A percentile compares a stretch with the other conserved stretches of the same genome.
These are phyloP conservation scores for Epichloe elymi DNA, from an alignment of 2,329 filamentous ascomycete genomes.

Conservation along the genomic window DNA sequence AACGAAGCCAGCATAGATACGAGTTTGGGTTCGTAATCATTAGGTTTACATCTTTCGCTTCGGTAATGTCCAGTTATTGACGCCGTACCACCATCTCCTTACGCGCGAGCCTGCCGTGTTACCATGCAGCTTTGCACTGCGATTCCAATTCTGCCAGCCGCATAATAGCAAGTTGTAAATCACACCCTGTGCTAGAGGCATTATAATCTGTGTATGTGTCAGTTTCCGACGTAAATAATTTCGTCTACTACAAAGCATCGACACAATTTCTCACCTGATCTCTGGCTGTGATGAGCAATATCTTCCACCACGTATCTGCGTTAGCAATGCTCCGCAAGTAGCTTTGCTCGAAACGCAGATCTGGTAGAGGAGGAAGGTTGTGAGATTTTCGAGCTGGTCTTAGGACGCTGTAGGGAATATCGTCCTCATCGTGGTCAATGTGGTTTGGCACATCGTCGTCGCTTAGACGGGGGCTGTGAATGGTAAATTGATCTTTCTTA, in stretches of 20 bases:
- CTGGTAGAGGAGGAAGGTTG: conserved; percentile 56
- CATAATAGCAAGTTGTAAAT: conserved; percentile 75
- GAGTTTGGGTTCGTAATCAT: not conserved
- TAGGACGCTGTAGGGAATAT: conserved; percentile 56
- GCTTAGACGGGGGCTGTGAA: conserved; percentile 11
- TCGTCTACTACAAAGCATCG: not conserved
- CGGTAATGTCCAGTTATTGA: conserved; percentile 80
- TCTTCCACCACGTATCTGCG: conserved; percentile 65
- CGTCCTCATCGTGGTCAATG: conserved; percentile 43
- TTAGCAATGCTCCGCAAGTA: conserved; percentile 80
- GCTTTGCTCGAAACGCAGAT: conserved; percentile 94
- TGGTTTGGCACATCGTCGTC: conserved; percentile 22
- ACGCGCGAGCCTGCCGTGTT: conserved; percentile 62
- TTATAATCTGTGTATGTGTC: conserved; percentile 46
- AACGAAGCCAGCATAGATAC: not conserved
- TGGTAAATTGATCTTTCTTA: conserved; percentile 26
- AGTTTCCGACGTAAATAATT: not conserved
- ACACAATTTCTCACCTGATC: conserved; percentile 56
- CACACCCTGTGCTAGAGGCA: conserved; percentile 78
- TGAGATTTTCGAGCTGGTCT: conserved; percentile 34
- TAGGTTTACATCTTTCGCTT: conserved; percentile 25
- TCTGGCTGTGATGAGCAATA: conserved; percentile 71
- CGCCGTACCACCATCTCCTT: conserved; percentile 86
- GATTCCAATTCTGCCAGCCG: conserved; percentile 88
- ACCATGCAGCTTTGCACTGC: conserved; percentile 62